Conservation (phyloP, 257 asterid genomes). For the Coffea eugenioides region DNA sequence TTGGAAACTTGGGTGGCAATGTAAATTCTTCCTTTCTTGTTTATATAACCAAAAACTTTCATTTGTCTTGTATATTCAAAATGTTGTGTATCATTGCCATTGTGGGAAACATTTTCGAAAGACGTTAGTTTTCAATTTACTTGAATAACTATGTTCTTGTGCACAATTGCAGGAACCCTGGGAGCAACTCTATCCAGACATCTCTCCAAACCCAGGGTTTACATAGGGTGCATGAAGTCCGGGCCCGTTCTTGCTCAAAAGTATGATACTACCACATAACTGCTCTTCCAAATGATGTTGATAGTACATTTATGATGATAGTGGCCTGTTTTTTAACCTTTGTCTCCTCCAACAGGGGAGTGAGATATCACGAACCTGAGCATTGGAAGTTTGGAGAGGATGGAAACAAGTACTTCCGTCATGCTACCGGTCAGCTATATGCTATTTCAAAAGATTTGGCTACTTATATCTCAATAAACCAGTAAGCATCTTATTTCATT, state of each 20-base stretch:
- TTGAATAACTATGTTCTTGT: background rate
- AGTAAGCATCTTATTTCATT: conserved; percentile 37
- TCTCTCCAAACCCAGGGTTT: conserved; percentile 73
- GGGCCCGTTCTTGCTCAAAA: conserved; percentile 90
- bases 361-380: conserved; percentile 91
- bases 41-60: background rate
- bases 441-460: conserved; percentile 91
- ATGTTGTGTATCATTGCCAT: background rate
- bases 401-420: conserved; percentile 90
- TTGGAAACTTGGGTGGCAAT: background rate
- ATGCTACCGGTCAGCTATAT: conserved; percentile 90
- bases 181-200: conserved; percentile 79
- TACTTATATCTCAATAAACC: conserved; percentile 71
- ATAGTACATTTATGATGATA: conserved; percentile 1
- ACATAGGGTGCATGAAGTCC: conserved; percentile 95
- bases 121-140: conserved; percentile 7
- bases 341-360: conserved; percentile 53
- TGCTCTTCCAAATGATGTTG: background rate
- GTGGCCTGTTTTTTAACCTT: conserved; percentile 10
- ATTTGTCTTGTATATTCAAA: background rate
- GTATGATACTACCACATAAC: conserved; percentile 39
- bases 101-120: background rate
- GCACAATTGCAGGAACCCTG: conserved; percentile 56
- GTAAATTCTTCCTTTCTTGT: background rate
- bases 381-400: conserved; percentile 94